Evolutionary conservation across 108 stramenopile species (phyloP), one percentile per base, ranked within the genome.

Genomic region (Cylindrotheca closterium): DNA sequence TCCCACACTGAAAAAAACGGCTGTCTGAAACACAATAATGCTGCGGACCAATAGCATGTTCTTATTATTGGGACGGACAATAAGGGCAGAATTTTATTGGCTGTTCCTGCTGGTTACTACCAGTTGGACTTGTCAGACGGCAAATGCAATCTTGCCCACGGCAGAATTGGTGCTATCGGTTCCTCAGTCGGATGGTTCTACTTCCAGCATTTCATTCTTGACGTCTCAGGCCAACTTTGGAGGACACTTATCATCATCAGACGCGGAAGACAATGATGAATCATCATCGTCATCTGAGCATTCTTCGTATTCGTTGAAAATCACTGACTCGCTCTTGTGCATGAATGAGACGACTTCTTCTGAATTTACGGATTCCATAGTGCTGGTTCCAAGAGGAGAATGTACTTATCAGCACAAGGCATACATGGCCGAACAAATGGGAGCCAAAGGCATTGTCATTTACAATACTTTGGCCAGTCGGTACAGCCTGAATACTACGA

Each of bases 171-270:
- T n/a, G n/a, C n/a, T n/a, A n/a, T n/a, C n/a, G n/a, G n/a, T n/a
- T n/a, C n/a, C n/a, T n/a, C n/a, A n/a, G n/a, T n/a, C n/a, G n/a
- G n/a, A n/a, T n/a, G n/a, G n/a, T n/a, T n/a, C n/a, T n/a, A n/a
- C n/a, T n/a, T n/a, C n/a, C n/a, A n/a, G n/a, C n/a, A n/a, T n/a
- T n/a, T n/a, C n/a, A n/a, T n/a, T 86, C 29, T 68, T 88, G 34
- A 82, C 83, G 4, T 88, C 88, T 7, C 88, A 94, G 66, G 93
- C 93, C 4, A 71, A 55, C 22, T 94, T 87, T 71, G 89, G 88
- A 21, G 45, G 19, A 30, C 1, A 37, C 2, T 8, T 24, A 26
- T 0, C 47, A 18, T 4, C 75, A 7, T 63, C 80, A 4, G 82
- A 78, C 22, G 55, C 29, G 0, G 45, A 85, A 80, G 62, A 24